These are phyloP conservation scores for Aspergillus saccharolyticus DNA, from an alignment of 495 filamentous ascomycete species.

Conservation along the genomic window DNA sequence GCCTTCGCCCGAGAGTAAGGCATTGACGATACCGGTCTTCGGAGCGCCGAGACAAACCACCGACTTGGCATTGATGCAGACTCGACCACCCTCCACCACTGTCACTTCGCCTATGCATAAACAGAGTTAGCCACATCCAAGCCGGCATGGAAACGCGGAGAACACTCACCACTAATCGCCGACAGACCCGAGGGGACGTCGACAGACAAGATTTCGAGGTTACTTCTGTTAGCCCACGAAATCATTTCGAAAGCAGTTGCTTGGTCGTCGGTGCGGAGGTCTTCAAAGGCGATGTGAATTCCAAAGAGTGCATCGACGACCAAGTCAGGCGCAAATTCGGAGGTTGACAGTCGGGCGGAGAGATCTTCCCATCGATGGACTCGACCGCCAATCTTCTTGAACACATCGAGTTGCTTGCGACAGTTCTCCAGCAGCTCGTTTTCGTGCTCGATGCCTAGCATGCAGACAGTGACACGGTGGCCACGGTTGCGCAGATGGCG, in stretches of 20 bases:
- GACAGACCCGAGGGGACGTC: conserved; percentile 86
- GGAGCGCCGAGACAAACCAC: conserved; percentile 82
- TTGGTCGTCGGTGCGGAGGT: conserved; percentile 75
- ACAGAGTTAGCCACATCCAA: too few relatives aligned
- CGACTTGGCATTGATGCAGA: conserved; percentile 69
- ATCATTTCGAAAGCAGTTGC: conserved; percentile 77
- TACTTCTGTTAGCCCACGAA: conserved; percentile 79
- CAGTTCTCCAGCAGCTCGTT: conserved; percentile 69
- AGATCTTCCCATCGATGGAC: conserved; percentile 55
- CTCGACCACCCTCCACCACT: conserved; percentile 59
- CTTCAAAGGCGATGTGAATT: conserved; percentile 77
- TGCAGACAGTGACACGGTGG: conserved; percentile 69
- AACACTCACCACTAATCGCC: conserved; percentile 62
- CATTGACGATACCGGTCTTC: conserved; percentile 73
- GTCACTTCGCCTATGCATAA: conserved; percentile 40
- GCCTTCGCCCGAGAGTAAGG: conserved; percentile 55
- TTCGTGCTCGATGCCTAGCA: conserved; percentile 75
- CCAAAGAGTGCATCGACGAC: conserved; percentile 87
- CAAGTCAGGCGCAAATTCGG: conserved; percentile 63
- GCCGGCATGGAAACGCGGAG: too few relatives aligned
- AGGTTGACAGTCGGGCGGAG: conserved; percentile 46
- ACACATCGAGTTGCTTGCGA: conserved; percentile 67
- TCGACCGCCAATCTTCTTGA: conserved; percentile 69
- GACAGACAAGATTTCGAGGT: conserved; percentile 71
- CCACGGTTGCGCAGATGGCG: conserved; percentile 81